These are phyloP conservation scores for Glycine latifolia DNA, from an alignment of 306 rosid genomes.

Conservation along the genomic window DNA sequence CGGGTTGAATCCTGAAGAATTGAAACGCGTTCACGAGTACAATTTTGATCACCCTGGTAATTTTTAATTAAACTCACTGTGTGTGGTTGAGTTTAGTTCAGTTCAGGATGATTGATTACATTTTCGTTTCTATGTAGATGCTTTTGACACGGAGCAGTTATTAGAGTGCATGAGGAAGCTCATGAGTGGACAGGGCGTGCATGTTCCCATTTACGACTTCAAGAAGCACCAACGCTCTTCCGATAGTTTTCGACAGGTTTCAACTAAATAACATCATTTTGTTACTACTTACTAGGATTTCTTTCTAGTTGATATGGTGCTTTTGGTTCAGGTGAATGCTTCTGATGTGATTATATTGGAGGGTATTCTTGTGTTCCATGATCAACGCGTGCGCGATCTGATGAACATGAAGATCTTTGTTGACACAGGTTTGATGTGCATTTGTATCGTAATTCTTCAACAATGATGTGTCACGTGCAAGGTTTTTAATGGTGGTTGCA, in stretches of 20 bases:
- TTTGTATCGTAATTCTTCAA: not conserved
- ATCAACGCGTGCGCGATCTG: constrained; percentile 84
- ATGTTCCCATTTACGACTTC: constrained; percentile 92
- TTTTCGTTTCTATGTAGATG: constrained; percentile 55
- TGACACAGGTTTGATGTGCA: constrained; percentile 72
- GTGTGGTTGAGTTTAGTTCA: not conserved
- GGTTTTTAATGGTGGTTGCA: not conserved
- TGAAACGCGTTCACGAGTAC: constrained; percentile 80
- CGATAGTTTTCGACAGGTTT: constrained; percentile 91
- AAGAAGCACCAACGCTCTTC: constrained; percentile 84
- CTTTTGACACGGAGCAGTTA: constrained; percentile 94
- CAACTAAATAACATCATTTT: not conserved
- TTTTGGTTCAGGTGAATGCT: constrained; percentile 78
- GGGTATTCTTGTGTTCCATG: constrained; percentile 98
- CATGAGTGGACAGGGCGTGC: constrained; percentile 73
- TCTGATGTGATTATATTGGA: constrained; percentile 97
- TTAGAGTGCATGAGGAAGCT: constrained; percentile 78
- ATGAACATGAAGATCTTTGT: constrained; percentile 99
- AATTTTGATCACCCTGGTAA: constrained; percentile 98
- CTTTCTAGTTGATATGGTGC: not conserved
- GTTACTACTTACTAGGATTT: not conserved
- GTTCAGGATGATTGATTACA: no score
- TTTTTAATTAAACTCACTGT: constrained; percentile 29
- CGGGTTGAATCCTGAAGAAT: constrained; percentile 85
- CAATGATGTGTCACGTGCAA: not conserved